Evolutionary conservation across 2,329 filamentous ascomycete species (phyloP), one percentile per base, ranked within the genome.

Genomic region (Iodosphaeria phyllophila): DNA sequence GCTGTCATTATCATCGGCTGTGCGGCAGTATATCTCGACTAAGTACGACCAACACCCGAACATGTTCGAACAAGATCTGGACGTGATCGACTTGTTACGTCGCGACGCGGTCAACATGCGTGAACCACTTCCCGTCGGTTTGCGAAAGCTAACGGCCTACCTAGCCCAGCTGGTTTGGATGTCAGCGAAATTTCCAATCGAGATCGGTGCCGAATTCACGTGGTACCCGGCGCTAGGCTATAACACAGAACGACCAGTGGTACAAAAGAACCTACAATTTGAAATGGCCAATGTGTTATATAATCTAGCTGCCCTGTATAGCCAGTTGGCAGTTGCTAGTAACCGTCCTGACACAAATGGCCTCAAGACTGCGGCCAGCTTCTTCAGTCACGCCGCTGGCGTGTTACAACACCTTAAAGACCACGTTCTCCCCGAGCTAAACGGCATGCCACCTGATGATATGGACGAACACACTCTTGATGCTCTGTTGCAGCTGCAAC

Each of bases 31-130:
- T 56, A 95, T 98, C 43, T 92, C 83, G 32, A 75, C 71, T 50
- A 93, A 95, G 62, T 95, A 95, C 74, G 86, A 95, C 51, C 89
- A 98, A 48, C 86, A 92, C 46, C 86, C 89, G 17, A 83, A 93
- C 50, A 92, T 92, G 75, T 98, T 98, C 51, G 69, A 71, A 33
- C 66, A 79, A 34, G 89, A 98, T 54, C 69, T 71, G 30, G 72
- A 84, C 43, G 66, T 76, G 35, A 83, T 98, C 41, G 83, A 95
- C 44, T 60, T 68, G 24, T 56, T 95, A 29, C 74, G 89, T 5
- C 66, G 67, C 32, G 79, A 91, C 46, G 89, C 89, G n/a, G 62
- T 92, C 28, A 80, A 83, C 47, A 76, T 89, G 3, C 69, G 76
- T 30, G 89, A 98, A 45, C 72, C 89, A 3, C 89, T 98, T 44